A percentile compares a stretch with the other conserved stretches of the same genome.
Conservation (phyloP, 2,329 filamentous ascomycete genomes). For the Fusarium nematophilum region DNA sequence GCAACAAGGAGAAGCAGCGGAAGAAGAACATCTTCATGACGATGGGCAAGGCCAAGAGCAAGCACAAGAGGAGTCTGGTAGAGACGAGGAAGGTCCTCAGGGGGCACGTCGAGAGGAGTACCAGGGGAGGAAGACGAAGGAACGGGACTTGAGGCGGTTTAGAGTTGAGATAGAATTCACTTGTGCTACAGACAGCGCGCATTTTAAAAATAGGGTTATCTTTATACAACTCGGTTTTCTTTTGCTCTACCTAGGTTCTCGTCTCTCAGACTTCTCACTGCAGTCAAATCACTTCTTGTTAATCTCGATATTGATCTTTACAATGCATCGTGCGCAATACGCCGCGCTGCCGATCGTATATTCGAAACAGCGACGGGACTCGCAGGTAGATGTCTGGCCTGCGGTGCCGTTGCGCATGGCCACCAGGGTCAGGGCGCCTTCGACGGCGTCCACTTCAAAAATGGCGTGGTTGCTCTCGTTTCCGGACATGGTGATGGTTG, state of each 20-base stretch:
- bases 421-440: background rate
- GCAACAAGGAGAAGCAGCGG: constrained; percentile 95
- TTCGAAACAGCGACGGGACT: background rate
- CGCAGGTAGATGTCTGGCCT: background rate
- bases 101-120: constrained; percentile 84
- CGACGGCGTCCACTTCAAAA: background rate
- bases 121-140: constrained; percentile 83
- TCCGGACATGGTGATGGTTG: background rate
- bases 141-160: constrained; percentile 62
- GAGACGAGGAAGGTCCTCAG: constrained; percentile 84
- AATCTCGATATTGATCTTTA: background rate
- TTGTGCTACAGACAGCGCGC: constrained; percentile 30
- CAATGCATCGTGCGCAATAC: background rate
- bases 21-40: constrained; percentile 99
- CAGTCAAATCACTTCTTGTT: background rate
- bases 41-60: constrained; percentile 92
- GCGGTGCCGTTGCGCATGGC: background rate
- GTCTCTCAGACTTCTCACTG: background rate
- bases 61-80: constrained; percentile 93
- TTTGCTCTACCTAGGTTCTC: background rate
- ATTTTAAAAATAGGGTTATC: constrained; percentile 18
- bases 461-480: background rate
- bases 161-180: constrained; percentile 17
- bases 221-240: constrained; percentile 13
- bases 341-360: background rate